A percentile compares a stretch with the other conserved stretches of the same genome.
Evolutionary conservation across 2,329 filamentous ascomycete species (phyloP).

Genomic region (Curvularia verruculosa): DNA sequence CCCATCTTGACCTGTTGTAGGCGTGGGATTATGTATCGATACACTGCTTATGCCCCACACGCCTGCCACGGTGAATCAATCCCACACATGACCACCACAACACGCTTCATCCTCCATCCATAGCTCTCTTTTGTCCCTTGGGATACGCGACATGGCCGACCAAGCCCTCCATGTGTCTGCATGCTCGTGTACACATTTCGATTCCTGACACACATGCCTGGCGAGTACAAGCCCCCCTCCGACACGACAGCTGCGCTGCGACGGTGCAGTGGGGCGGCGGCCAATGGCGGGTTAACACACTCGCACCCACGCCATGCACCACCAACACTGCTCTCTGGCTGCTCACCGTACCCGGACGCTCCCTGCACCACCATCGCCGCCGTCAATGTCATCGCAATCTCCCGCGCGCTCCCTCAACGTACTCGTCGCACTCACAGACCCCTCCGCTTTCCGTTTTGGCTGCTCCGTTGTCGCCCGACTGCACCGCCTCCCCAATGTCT

Average conservation of each 20-base stretch:
- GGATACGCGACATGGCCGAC: background rate
- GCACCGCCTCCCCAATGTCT: slow-evolving; percentile 71
- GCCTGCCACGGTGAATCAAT: background rate
- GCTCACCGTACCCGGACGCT: slow-evolving; percentile 8
- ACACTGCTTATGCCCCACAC: background rate
- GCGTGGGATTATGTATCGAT: too few relatives aligned
- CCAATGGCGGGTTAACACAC: slow-evolving; percentile 32
- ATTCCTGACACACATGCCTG: background rate
- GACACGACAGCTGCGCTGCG: background rate
- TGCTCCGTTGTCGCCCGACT: slow-evolving; percentile 70
- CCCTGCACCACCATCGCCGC: background rate
- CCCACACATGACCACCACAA: background rate
- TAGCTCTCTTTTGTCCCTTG: background rate
- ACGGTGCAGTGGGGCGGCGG: slow-evolving; percentile 16
- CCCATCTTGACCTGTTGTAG: too few relatives aligned
- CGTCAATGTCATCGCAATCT: slow-evolving; percentile 20
- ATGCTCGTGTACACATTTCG: background rate
- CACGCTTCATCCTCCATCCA: background rate
- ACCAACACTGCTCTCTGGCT: slow-evolving; percentile 2
- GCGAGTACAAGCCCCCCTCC: background rate
- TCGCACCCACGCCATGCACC: background rate
- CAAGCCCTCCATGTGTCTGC: background rate
- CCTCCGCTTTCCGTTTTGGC: slow-evolving; percentile 68
- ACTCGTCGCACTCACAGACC: slow-evolving; percentile 69
- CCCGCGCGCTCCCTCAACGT: slow-evolving; percentile 51